Base-by-base conservation (phyloP, 164 flowering plant genomes). In the Pachysandra terminalis region DNA sequence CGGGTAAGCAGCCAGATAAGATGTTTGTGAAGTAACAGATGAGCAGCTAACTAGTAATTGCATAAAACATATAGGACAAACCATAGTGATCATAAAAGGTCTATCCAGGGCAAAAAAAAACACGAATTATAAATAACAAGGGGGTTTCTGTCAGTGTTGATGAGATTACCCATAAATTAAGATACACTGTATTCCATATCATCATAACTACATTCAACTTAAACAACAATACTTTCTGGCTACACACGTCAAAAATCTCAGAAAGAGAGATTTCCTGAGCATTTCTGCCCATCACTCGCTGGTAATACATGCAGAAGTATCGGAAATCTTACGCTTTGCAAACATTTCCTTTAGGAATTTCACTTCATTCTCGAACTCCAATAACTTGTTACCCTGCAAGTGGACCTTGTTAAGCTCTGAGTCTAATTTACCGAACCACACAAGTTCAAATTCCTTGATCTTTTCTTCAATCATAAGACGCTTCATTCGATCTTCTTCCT, bases 401-500 rank as follows among this genome's bases (percentile, higher is more conserved):
- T 69, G 22, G 27, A 82, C 84, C 41, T 56, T 24, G 1, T 69
- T 21, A 9, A 54, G 56, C 58, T 58, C 71, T 16, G n/a, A 65
- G 41, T 75, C 74, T 17, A 81, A 72, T 67, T 61, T 81, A 7
- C 6, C 22, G 24, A 14, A 16, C 73, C 81, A 85, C 23, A 48
- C 68, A 8, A 1, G 63, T 64, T 85, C 81, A 64, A 81, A 67
- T 19, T 75, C 85, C 60, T 67, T 73, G 23, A 82, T 0, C 69
- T 71, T 75, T 61, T 80, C 68, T 63, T 81, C 85, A 17, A 86
- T n/a, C 19, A 72, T 32, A 37, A 70, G 3, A 10, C 79, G 81
- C 59, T 69, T 81, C 40, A 74, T 23, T 77, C 63, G 81, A 9
- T 82, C 84, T 73, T 96, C 98, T 76, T 88, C 88, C 71, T 84